Conservation (phyloP, 1,284 basidiomycete genomes). For the Apiotrichum gracile region DNA sequence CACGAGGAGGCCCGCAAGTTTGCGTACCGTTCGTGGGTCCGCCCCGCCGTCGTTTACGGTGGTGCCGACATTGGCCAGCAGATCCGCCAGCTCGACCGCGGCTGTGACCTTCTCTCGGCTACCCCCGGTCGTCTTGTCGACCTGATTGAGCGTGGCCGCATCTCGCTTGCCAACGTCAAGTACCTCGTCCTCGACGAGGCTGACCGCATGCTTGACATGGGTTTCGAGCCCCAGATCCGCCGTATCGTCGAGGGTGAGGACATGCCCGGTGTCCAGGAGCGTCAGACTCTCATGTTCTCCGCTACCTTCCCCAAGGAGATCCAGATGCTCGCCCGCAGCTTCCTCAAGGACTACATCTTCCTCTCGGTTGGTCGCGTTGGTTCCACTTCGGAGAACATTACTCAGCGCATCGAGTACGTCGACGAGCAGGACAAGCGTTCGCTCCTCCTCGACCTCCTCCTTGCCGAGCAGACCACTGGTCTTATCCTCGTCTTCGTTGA, state of each 20-base stretch:
- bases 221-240: constrained; percentile 99
- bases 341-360: constrained; percentile 94
- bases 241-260: constrained; percentile 97
- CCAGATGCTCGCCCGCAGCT: constrained; percentile 92
- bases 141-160: constrained; percentile 94
- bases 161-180: constrained; percentile 92
- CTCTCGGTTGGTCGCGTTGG: constrained; percentile 97
- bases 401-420: constrained; percentile 97
- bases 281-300: constrained; percentile 99
- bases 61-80: constrained; percentile 97
- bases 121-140: constrained; percentile 99
- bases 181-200: constrained; percentile 99
- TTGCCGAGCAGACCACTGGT: constrained; percentile 66
- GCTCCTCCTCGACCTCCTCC: constrained; percentile 88
- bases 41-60: constrained; percentile 97
- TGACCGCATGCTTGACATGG: constrained; percentile 99
- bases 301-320: constrained; percentile 99
- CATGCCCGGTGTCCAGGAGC: constrained; percentile 87
- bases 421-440: constrained; percentile 97
- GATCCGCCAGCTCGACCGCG: constrained; percentile 88
- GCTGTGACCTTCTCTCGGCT: constrained; percentile 93
- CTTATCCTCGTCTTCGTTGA: constrained; percentile 97
- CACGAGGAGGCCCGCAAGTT: constrained; percentile 99
- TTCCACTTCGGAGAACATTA: constrained; percentile 98
- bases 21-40: constrained; percentile 98